These are phyloP conservation scores for Chamaecyparis obtusa DNA, from an alignment of 75 land plant species.

Conservation along the genomic window DNA sequence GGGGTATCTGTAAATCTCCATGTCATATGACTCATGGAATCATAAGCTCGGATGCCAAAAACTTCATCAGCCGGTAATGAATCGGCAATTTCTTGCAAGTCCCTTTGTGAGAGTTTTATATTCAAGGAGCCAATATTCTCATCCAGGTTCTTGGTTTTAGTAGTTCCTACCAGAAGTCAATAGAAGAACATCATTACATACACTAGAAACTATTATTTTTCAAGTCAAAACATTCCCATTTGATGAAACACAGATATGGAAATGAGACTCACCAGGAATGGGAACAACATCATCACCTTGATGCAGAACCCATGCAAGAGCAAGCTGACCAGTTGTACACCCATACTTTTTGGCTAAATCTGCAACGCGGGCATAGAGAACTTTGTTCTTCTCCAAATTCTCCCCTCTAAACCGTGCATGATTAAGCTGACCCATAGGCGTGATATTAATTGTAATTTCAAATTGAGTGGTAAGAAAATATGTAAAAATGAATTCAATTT, in stretches of 20 bases:
- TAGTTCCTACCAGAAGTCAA: constrained; percentile 35
- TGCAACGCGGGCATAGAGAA: constrained; percentile 32
- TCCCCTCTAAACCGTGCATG: constrained; percentile 40
- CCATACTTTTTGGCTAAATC: constrained; percentile 30
- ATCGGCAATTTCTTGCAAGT: constrained; percentile 40
- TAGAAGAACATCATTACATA: neutral
- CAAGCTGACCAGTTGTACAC: constrained; percentile 49
- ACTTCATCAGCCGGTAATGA: constrained; percentile 38
- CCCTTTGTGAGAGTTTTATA: constrained; percentile 34
- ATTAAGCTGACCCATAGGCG: constrained; percentile 9
- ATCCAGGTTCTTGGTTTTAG: constrained; percentile 44
- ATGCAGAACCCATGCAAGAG: constrained; percentile 56
- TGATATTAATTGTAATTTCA: neutral
- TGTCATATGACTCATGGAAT: neutral
- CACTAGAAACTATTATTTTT: neutral
- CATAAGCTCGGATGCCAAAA: constrained; percentile 28
- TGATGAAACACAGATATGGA: neutral
- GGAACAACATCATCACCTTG: constrained; percentile 62
- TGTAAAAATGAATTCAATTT: neutral
- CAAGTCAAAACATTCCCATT: neutral
- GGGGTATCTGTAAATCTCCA: constrained; percentile 37
- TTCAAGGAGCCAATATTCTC: constrained; percentile 41
- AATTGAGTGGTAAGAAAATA: neutral
- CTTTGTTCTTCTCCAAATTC: constrained; percentile 45
- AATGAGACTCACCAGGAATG: constrained; percentile 47